These are phyloP conservation scores for Middelhovenomyces tepae DNA, from an alignment of 805 yeast species.

Conservation along the genomic window DNA sequence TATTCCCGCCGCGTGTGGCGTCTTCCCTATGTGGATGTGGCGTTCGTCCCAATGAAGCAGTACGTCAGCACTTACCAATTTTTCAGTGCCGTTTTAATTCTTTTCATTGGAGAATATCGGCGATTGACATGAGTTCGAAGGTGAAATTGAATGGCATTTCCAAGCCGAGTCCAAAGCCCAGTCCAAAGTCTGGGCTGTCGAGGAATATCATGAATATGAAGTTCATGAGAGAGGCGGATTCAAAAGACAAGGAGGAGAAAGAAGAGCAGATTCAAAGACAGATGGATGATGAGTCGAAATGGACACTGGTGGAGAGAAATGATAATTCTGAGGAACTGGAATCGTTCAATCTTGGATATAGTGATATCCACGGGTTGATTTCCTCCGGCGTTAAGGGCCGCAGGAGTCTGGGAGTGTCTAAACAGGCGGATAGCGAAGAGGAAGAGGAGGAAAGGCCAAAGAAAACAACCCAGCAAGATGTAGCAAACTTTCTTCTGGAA, in stretches of 20 bases:
- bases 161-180: too few species aligned
- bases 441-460: slow-evolving; percentile 1
- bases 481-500: too few species aligned
- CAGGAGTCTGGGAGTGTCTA: slow-evolving; percentile 17
- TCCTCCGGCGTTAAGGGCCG: slow-evolving; percentile 22
- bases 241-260: slow-evolving; percentile 27
- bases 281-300: slow-evolving; percentile 19
- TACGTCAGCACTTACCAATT: too few species aligned
- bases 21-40: too few species aligned
- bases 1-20: too few species aligned
- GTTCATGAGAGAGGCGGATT: slow-evolving; percentile 23
- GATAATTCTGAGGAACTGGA: slow-evolving; percentile 1
- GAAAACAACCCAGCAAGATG: too few species aligned
- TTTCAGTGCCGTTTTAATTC: too few species aligned
- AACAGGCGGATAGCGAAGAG: background rate
- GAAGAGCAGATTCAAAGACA: slow-evolving; percentile 18
- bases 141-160: too few species aligned
- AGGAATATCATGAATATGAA: slow-evolving; percentile 80
- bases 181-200: slow-evolving; percentile 37
- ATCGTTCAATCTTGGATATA: slow-evolving; percentile 7
- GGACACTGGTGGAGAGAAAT: slow-evolving; percentile 13
- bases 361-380: slow-evolving; percentile 10
- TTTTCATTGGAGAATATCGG: too few species aligned
- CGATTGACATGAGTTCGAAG: too few species aligned
- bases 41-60: too few species aligned